Conservation (phyloP, 2,329 filamentous ascomycete genomes). For the Fusarium sp. region DNA sequence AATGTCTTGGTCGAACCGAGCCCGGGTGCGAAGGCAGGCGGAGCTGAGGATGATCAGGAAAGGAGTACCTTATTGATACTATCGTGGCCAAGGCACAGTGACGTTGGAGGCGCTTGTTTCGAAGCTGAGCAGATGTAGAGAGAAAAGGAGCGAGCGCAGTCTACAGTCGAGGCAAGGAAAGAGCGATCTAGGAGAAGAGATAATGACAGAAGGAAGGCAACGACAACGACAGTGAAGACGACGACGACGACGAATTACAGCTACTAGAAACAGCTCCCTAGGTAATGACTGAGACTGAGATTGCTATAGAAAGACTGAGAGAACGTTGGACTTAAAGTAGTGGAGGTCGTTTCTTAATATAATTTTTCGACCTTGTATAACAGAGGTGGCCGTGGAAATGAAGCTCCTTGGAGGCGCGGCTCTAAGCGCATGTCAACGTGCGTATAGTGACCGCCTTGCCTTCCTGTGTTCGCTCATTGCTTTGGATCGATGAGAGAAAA, state of each 20-base stretch:
- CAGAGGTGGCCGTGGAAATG: constrained; percentile 13
- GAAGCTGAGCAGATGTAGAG: not conserved
- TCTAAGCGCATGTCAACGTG: constrained; percentile 7
- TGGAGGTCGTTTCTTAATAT: constrained; percentile 28
- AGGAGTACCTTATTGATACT: constrained; percentile 14
- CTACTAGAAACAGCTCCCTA: constrained; percentile 2
- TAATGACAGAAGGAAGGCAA: constrained; percentile 2
- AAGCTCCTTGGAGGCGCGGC: constrained; percentile 13
- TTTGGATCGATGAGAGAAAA: constrained; percentile 2
- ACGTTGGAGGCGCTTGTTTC: constrained; percentile 32
- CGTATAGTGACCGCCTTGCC: not conserved
- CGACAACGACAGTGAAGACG: not conserved
- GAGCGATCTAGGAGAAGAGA: constrained; percentile 1
- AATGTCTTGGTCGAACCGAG: constrained; percentile 29
- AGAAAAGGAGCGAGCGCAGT: constrained; percentile 12
- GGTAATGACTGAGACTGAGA: constrained; percentile 11
- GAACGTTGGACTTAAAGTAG: constrained; percentile 14
- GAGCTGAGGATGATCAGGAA: constrained; percentile 6
- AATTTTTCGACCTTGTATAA: constrained; percentile 10
- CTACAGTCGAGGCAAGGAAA: constrained; percentile 15
- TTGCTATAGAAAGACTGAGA: constrained; percentile 9
- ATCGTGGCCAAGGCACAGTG: constrained; percentile 26
- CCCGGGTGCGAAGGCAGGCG: constrained; percentile 13
- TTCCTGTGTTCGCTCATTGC: not conserved
- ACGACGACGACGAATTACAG: constrained; percentile 7